Percentiles rank a stretch among this genome's conserved stretches.
phyloP scores from a whole-genome alignment of 1,284 basidiomycete genomes.

The Malassezia furfur region DNA sequence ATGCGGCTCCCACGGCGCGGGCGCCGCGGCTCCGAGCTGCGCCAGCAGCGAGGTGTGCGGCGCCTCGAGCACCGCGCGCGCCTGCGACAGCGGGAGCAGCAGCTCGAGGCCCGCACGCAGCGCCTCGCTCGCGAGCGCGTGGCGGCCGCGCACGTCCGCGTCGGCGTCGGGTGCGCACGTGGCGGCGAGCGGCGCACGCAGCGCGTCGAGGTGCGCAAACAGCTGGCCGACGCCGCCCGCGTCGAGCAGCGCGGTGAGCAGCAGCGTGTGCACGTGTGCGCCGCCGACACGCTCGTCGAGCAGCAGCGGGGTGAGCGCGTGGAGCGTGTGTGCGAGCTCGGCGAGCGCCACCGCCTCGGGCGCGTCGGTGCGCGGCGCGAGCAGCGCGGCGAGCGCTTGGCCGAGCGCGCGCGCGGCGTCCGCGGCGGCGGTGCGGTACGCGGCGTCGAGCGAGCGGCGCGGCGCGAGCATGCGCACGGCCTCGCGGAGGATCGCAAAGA shows the following conservation, averaged over 20 bases:
- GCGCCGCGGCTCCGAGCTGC: slow-evolving; percentile 17
- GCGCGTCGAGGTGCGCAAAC: slow-evolving; percentile 49
- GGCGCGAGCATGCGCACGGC: slow-evolving; percentile 74
- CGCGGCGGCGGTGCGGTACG: slow-evolving; percentile 68
- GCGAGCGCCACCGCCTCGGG: slow-evolving; percentile 44
- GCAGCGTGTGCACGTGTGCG: slow-evolving; percentile 65
- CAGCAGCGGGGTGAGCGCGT: slow-evolving; percentile 62
- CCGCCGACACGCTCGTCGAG: slow-evolving; percentile 63
- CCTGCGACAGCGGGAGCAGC: slow-evolving; percentile 67
- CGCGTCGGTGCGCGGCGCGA: slow-evolving; percentile 58
- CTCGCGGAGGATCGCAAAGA: slow-evolving; percentile 80
- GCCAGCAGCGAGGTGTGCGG: slow-evolving; percentile 64
- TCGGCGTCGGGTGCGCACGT: slow-evolving; percentile 34
- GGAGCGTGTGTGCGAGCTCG: slow-evolving; percentile 61
- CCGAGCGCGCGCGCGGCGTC: slow-evolving; percentile 64
- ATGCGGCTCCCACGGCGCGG: slow-evolving; percentile 61
- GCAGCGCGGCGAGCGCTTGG: slow-evolving; percentile 63
- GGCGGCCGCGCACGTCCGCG: slow-evolving; percentile 47
- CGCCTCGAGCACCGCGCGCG: slow-evolving; percentile 66
- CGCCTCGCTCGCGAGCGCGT: slow-evolving; percentile 59
- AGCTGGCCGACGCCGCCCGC: slow-evolving; percentile 64
- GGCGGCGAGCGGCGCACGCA: background rate
- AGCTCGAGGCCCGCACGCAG: slow-evolving; percentile 72
- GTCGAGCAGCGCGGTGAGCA: slow-evolving; percentile 66
- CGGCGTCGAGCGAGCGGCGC: slow-evolving; percentile 64